Evolutionary conservation across 2,329 filamentous ascomycete genomes (phyloP).

Genomic region (Colletotrichum sp.): DNA sequence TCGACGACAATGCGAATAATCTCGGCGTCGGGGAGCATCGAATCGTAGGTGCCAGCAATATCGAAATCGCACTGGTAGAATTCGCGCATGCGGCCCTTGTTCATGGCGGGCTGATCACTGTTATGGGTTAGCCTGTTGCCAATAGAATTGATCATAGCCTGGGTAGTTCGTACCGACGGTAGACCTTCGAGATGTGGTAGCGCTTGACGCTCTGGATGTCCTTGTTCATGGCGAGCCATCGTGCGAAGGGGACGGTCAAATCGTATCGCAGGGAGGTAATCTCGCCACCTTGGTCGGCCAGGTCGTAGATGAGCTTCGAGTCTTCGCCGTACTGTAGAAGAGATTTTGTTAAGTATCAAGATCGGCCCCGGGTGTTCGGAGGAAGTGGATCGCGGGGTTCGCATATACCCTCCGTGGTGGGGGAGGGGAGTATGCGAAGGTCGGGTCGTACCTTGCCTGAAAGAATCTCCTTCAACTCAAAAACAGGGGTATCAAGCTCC

Average conservation of each 20-base stretch:
- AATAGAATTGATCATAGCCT: background rate
- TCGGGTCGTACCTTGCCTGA: conserved; percentile 66
- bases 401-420: background rate
- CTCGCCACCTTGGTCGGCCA: conserved; percentile 87
- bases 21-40: conserved; percentile 93
- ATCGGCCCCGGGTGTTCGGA: background rate
- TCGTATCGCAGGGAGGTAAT: conserved; percentile 81
- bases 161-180: conserved; percentile 32
- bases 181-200: conserved; percentile 93
- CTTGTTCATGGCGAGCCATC: conserved; percentile 92
- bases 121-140: conserved; percentile 33
- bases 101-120: conserved; percentile 80
- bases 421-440: background rate
- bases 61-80: conserved; percentile 99
- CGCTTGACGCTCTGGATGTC: conserved; percentile 85
- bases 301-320: conserved; percentile 68
- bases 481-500: conserved; percentile 82
- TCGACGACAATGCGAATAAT: conserved; percentile 84
- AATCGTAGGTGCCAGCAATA: conserved; percentile 85
- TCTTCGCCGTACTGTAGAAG: conserved; percentile 68
- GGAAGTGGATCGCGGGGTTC: conserved; percentile 15
- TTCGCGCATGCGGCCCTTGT: conserved; percentile 91
- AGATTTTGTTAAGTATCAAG: background rate
- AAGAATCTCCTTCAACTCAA: conserved; percentile 86
- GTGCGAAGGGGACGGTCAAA: conserved; percentile 87